These are phyloP conservation scores for Olyra latifolia DNA, from an alignment of 176 grass and related monocot genomes.

Conservation along the genomic window DNA sequence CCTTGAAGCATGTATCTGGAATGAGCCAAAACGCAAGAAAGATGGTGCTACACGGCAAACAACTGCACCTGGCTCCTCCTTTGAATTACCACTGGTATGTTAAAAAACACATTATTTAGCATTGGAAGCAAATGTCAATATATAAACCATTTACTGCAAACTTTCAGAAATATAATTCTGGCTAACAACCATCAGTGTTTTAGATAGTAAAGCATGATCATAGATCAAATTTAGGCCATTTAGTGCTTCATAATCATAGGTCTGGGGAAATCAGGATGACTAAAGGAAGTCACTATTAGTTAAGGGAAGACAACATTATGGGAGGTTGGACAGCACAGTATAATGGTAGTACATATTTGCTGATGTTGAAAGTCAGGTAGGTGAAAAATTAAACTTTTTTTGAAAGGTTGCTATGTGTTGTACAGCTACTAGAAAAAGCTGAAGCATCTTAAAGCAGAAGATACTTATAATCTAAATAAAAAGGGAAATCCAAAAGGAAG, in stretches of 20 bases:
- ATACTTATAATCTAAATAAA: neutral
- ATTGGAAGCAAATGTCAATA: slow-evolving; percentile 10
- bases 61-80: slow-evolving; percentile 95
- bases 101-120: slow-evolving; percentile 5
- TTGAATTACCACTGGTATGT: slow-evolving; percentile 80
- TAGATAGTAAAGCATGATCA: slow-evolving; percentile 8
- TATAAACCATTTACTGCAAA: slow-evolving; percentile 25
- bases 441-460: neutral
- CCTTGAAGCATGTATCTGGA: slow-evolving; percentile 75
- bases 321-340: neutral
- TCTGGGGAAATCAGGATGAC: neutral
- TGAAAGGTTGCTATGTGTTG: neutral
- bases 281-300: neutral
- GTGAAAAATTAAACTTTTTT: neutral
- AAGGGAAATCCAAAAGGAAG: neutral
- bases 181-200: neutral
- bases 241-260: slow-evolving; percentile 2
- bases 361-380: neutral
- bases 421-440: neutral
- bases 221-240: neutral
- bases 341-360: neutral
- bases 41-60: slow-evolving; percentile 88
- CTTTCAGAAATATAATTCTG: neutral
- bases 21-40: slow-evolving; percentile 93
- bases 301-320: neutral